Evolutionary conservation across 2,329 filamentous ascomycete genomes (phyloP).

Genomic region (Zarea fungicola): DNA sequence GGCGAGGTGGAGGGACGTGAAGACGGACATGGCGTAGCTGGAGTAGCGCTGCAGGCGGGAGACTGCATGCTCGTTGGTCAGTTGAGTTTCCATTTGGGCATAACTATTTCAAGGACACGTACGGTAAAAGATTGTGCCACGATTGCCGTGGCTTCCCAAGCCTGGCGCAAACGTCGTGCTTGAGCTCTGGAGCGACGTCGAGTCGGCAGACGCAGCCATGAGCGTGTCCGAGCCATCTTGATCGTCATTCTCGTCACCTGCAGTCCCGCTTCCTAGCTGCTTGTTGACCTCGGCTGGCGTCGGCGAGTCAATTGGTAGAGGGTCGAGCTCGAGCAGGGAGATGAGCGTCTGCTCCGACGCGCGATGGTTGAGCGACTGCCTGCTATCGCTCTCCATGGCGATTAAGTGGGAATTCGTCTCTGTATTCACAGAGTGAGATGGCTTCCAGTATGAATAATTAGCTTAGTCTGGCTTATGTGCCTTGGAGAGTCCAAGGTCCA

Average conservation of each 20-base stretch:
- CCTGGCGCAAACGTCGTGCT: constrained; percentile 46
- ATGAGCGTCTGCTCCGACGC: constrained; percentile 52
- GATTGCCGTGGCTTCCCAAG: constrained; percentile 59
- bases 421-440: background rate
- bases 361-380: constrained; percentile 28
- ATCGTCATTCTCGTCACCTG: constrained; percentile 32
- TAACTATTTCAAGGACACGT: constrained; percentile 24
- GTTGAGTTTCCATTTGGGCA: background rate
- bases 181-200: constrained; percentile 25
- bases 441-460: too few species aligned
- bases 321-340: constrained; percentile 73
- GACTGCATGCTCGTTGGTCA: constrained; percentile 40
- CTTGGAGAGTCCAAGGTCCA: too few species aligned
- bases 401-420: background rate
- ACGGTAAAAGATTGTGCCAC: constrained; percentile 73
- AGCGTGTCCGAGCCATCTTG: constrained; percentile 17
- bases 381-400: background rate
- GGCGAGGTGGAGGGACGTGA: constrained; percentile 69
- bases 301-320: constrained; percentile 64
- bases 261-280: too few species aligned
- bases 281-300: constrained; percentile 47
- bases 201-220: constrained; percentile 21
- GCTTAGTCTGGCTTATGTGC: too few species aligned
- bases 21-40: constrained; percentile 75
- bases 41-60: constrained; percentile 80